Evolutionary conservation across 768 basidiomycete species (phyloP), one percentile per base, ranked within the genome.

Genomic region (Phlebiopsis gigantea): DNA sequence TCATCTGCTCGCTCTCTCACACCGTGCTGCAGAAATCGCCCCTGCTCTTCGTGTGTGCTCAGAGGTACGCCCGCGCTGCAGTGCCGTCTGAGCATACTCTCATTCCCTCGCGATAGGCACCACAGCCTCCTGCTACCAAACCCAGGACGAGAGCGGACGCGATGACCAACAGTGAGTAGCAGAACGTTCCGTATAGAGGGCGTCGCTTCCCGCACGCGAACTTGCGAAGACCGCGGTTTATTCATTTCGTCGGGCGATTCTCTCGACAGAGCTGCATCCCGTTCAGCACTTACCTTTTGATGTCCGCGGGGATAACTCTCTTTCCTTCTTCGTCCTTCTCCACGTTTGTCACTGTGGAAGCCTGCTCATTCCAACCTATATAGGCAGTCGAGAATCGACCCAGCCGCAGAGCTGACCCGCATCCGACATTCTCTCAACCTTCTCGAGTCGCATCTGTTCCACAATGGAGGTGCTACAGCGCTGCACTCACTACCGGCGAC

Each of bases 1-100:
- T 8, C 2, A n/a, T 30, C 44, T 44, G 46, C 59, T 61, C 65
- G 53, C 56, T 47, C 45, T 61, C 55, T 17, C 46, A 9, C 34
- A 44, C 15, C 25, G 46, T 22, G 8, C 47, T 46, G 44, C 68
- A 91, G 90, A 71, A 90, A 87, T 65, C 84, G 89, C 10, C 90
- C 90, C n/a, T 93, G 90, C 65, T 91, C 90, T 2, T 90, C 88
- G 19, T 93, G 90, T 69, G 89, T 92, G 46, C 75, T 92, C 62
- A 77, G 90, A 73, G 90, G 89, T 84, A 53, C 57, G 80, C 34
- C 12, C 17, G 34, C 17, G n/a, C 43, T 46, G 49, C 29, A 29
- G 41, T 34, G 26, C 10, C 34, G 31, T 22, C 22, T 28, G 42
- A 34, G 17, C 22, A 41, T 5, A 44, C 17, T 53, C 51, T 58